phyloP scores from a whole-genome alignment of 176 grass and related monocot genomes.

The Triticum turgidum region DNA sequence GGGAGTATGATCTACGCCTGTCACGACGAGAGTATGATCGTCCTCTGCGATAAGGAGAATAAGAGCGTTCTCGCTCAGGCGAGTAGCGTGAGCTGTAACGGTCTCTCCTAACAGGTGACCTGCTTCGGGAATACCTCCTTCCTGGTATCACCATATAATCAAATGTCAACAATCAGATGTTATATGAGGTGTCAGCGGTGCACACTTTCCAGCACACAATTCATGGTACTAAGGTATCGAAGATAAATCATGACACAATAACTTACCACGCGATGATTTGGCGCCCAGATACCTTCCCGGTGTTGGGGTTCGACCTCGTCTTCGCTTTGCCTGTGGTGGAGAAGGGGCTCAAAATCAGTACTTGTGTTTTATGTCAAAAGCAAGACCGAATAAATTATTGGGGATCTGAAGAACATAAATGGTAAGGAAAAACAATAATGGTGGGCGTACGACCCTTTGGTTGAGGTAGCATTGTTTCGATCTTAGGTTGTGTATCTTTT shows the following conservation, averaged over 20 bases:
- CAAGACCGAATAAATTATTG: background rate
- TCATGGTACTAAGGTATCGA: background rate
- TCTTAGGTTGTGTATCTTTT: conserved; percentile 57
- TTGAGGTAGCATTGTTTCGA: conserved; percentile 57
- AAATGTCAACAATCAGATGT: background rate
- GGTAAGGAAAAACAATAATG: conserved; percentile 36
- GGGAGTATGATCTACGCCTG: conserved; percentile 6
- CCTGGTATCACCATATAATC: conserved; percentile 28
- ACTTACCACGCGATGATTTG: conserved; percentile 47
- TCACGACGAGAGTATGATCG: conserved; percentile 23
- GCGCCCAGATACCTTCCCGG: conserved; percentile 79
- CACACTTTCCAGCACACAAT: background rate
- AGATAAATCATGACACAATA: background rate
- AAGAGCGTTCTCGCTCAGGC: conserved; percentile 38
- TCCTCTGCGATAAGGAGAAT: conserved; percentile 23
- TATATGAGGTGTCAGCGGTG: background rate
- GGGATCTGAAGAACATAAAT: conserved; percentile 18
- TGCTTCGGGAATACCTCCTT: conserved; percentile 44
- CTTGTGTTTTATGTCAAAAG: background rate
- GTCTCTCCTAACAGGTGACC: conserved; percentile 40
- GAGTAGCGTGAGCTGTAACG: conserved; percentile 49
- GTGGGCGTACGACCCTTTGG: conserved; percentile 58
- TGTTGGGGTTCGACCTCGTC: conserved; percentile 64
- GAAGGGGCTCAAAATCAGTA: background rate
- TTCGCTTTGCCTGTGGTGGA: conserved; percentile 77